Evolutionary conservation across 139 green algal genomes (phyloP), one percentile per base, ranked within the genome.

Genomic region (Klebsormidium nitens): DNA sequence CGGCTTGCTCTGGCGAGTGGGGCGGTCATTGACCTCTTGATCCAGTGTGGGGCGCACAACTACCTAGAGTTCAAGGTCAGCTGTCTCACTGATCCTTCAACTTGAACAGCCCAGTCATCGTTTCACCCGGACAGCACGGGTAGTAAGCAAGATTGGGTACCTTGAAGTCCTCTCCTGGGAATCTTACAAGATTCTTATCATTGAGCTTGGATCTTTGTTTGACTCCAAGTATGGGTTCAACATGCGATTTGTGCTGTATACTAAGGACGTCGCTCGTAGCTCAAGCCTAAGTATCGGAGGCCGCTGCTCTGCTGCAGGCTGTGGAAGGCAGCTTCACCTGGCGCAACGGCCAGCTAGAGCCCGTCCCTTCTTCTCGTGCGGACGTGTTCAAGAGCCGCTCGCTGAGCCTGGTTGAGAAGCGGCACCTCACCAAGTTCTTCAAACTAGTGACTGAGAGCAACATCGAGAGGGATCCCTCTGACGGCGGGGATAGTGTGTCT

Each of bases 361-460:
- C 64, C 0, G 83, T 96, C 32, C 89, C 90, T 19, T 80, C 84
- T 17, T 85, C 82, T 3, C 72, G 85, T 2, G 73, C 85, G 0
- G 89, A 94, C 47, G 81, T 96, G 26, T 96, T 96, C 77, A 78
- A 67, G 19, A 86, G 91, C 76, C 56, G 64, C 35, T 68, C 31
- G 0, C 81, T 96, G 63, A 36, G 69, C 3, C 63, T 83, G 14
- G 57, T 56, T 11, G 82, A 94, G 40, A 96, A 96, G 79, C 83
- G 89, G 0, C 28, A 60, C 31, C 72, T 96, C 8, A 92, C 89
- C 78, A 59, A 75, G 23, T 93, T 95, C 74, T 63, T 96, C 74
- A 88, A 80, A 78, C 69, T 47, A 50, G 0, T 69, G 59, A 35
- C 26, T 28, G 63, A 68, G 38, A 50, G 64, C 71, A 36, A 64